These are phyloP conservation scores for Umbelopsis sp. DNA, from an alignment of 371 early-diverging fungal species.

Conservation along the genomic window DNA sequence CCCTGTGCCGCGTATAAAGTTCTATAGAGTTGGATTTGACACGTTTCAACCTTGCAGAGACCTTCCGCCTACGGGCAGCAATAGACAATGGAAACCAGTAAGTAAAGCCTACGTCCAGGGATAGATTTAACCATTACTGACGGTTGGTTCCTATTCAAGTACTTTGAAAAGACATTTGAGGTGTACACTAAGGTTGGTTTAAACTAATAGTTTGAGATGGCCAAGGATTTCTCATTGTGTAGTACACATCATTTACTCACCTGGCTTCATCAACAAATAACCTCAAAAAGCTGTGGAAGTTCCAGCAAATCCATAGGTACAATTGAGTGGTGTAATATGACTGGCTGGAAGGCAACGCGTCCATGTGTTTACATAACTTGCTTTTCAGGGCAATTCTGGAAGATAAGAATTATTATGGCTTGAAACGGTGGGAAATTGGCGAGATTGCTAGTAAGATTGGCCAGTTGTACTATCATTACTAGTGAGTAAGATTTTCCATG, in stretches of 20 bases:
- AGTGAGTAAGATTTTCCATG: conserved; percentile 48
- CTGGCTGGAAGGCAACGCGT: too few species aligned
- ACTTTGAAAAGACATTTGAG: conserved; percentile 97
- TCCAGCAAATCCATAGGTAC: conserved; percentile 89
- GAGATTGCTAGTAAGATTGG: conserved; percentile 98
- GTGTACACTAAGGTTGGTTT: conserved; percentile 83
- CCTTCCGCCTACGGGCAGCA: conserved; percentile 74
- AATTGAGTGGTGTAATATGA: neutral
- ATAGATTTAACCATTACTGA: neutral
- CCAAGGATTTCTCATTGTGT: neutral
- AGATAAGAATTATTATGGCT: conserved; percentile 84
- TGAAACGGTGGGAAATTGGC: conserved; percentile 97
- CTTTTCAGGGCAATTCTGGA: conserved; percentile 74
- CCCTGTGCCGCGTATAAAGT: neutral
- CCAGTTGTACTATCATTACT: conserved; percentile 89
- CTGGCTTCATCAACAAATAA: neutral
- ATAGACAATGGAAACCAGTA: conserved; percentile 78
- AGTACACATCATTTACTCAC: neutral
- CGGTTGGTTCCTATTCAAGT: conserved; percentile 36
- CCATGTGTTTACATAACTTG: neutral
- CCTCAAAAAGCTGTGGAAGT: conserved; percentile 82
- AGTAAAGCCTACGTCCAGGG: conserved; percentile 14
- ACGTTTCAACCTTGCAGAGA: conserved; percentile 48
- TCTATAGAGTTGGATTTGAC: neutral
- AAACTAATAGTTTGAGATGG: neutral